Evolutionary conservation across 805 yeast genomes (phyloP).

Genomic region (Candida verbasci): DNA sequence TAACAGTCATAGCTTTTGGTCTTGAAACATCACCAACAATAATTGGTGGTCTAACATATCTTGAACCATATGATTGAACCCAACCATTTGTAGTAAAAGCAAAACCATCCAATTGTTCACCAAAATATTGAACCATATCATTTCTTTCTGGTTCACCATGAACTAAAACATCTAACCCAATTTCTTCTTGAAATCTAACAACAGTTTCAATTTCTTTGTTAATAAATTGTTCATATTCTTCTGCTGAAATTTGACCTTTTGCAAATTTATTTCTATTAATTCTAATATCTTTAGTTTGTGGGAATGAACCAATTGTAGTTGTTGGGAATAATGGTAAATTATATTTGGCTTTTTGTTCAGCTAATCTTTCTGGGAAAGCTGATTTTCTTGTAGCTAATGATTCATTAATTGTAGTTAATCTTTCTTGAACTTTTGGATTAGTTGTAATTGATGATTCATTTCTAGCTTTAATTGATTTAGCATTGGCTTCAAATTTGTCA

Average conservation of each 20-base stretch:
- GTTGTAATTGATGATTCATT: constrained; percentile 83
- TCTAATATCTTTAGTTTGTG: constrained; percentile 99
- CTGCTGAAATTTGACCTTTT: constrained; percentile 94
- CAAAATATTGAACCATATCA: constrained; percentile 99
- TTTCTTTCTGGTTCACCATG: constrained; percentile 99
- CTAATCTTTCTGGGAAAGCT: constrained; percentile 83
- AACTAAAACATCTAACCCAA: constrained; percentile 95
- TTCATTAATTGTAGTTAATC: constrained; percentile 74
- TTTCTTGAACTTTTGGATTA: constrained; percentile 83
- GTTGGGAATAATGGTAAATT: constrained; percentile 99
- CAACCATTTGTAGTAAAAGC: constrained; percentile 99
- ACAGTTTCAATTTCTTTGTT: constrained; percentile 94
- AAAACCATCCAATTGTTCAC: constrained; percentile 97
- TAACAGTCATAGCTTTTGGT: constrained; percentile 97
- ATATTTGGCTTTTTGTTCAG: constrained; percentile 79
- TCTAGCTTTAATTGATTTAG: constrained; percentile 81
- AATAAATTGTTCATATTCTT: constrained; percentile 94
- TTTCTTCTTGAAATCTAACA: constrained; percentile 98
- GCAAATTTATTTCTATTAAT: constrained; percentile 96
- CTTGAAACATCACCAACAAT: constrained; percentile 99
- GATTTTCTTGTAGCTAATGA: constrained; percentile 78
- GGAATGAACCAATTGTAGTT: constrained; percentile 99
- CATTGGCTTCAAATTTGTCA: constrained; percentile 77
- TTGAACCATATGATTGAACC: constrained; percentile 99
- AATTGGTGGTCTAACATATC: constrained; percentile 99